Evolutionary conservation across 345 rosid genomes (phyloP).

Genomic region (Abelmoschus esculentus): DNA sequence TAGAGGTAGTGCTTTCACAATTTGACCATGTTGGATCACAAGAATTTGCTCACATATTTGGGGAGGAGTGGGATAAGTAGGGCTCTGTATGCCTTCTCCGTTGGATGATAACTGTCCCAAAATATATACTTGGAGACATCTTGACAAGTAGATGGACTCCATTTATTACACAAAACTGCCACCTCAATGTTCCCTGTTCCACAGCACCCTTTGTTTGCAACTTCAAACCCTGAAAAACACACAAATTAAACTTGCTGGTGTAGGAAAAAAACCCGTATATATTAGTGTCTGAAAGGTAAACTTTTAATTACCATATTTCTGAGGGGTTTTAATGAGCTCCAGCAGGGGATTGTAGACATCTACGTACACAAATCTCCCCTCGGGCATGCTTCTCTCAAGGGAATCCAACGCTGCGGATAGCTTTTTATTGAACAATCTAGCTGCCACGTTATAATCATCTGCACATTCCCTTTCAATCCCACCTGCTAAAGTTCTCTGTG

Average conservation of each 20-base stretch:
- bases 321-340: constrained; percentile 40
- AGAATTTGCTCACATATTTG: constrained; percentile 23
- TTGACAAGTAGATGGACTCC: constrained; percentile 27
- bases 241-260: neutral
- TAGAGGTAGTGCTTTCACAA: neutral
- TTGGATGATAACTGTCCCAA: constrained; percentile 75
- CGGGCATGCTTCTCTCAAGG: constrained; percentile 17
- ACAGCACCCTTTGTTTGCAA: constrained; percentile 47
- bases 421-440: constrained; percentile 35
- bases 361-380: constrained; percentile 31
- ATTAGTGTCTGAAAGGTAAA: neutral
- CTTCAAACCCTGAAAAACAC: constrained; percentile 24
- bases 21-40: constrained; percentile 14
- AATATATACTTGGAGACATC: constrained; percentile 42
- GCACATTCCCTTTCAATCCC: constrained; percentile 25
- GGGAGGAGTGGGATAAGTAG: constrained; percentile 14
- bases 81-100: constrained; percentile 45
- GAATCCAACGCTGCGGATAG: constrained; percentile 24
- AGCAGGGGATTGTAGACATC: constrained; percentile 50
- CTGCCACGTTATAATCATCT: constrained; percentile 25
- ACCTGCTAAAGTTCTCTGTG: constrained; percentile 28
- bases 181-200: constrained; percentile 41
- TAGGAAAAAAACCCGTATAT: too few species aligned
- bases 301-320: constrained; percentile 37
- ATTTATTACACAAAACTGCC: constrained; percentile 34